Evolutionary conservation across 305 asterid species (phyloP), one percentile per base, ranked within the genome.

Genomic region (Solanum chacoense): DNA sequence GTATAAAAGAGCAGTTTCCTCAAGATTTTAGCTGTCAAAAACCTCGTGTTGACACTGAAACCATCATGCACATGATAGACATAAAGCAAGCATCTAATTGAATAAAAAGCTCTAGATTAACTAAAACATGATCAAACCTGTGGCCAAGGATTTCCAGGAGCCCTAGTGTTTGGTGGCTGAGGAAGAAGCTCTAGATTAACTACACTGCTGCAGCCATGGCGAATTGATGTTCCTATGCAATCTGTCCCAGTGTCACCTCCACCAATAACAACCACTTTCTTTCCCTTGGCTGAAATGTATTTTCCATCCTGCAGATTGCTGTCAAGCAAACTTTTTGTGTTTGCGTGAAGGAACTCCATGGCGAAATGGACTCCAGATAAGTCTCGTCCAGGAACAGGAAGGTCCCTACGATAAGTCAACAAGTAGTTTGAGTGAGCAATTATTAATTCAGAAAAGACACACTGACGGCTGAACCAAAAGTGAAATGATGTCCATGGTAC

Each of bases 181-280:
- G 99, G 96, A 79, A 98, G 98, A 92, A 98, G 99, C 95, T 98
- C 98, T 11, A 98, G 93, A 88, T 96, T 98, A 55, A 95, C 93
- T 42, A 96, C 22, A 90, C 92, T 91, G 74, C 89, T 94, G 94
- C 99, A 98, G 42, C 99, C 99, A 86, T 98, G 99, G 87, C 99
- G 93, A 74, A 98, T 95, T 59, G 99, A 95, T 42, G 99, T 98
- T 78, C 99, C 99, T n/a, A 98, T 95, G 90, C 99, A 98, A 85
- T 98, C 99, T 1, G 99, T 98, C 85, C 99, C 99, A 2, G 99
- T 98, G 91, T 98, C 99, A 86, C 99, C 99, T 84, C 99, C 99
- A 91, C 99, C 99, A 88, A 98, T 96, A 76, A 98, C 99, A 50
- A 96, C 99, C 55, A 96, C 98, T 93, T 94, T 98, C 97, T 96